These are phyloP conservation scores for Ogataea polymorpha DNA, from an alignment of 805 yeast genomes.

Conservation along the genomic window DNA sequence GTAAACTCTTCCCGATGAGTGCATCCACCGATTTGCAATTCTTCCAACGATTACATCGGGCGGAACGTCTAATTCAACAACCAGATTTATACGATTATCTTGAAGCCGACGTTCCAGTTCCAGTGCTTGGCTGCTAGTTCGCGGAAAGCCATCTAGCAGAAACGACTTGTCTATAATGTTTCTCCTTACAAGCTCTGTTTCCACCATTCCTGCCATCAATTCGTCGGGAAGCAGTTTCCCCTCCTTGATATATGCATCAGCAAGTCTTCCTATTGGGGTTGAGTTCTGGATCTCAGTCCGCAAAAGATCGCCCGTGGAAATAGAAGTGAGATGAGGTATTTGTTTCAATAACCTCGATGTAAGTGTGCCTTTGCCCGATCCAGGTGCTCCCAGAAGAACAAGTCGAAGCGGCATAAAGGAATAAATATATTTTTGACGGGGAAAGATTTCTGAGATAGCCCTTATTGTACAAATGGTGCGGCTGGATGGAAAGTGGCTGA, in stretches of 20 bases:
- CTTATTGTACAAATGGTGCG: not conserved
- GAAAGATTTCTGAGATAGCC: not conserved
- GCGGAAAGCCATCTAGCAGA: slow-evolving; percentile 90
- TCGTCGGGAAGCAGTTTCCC: slow-evolving; percentile 78
- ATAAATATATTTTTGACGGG: not conserved
- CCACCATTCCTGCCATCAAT: slow-evolving; percentile 58
- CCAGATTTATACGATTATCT: slow-evolving; percentile 53
- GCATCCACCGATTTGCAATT: slow-evolving; percentile 84
- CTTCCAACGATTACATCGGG: slow-evolving; percentile 75
- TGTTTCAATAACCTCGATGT: slow-evolving; percentile 59
- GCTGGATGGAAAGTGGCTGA: not conserved
- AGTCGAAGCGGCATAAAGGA: slow-evolving; percentile 51
- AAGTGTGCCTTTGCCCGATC: slow-evolving; percentile 92
- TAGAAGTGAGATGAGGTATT: slow-evolving; percentile 50
- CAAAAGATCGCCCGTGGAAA: slow-evolving; percentile 84
- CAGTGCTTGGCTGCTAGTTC: slow-evolving; percentile 72
- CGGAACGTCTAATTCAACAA: slow-evolving; percentile 88
- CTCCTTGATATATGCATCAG: slow-evolving; percentile 49
- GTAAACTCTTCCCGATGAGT: slow-evolving; percentile 85
- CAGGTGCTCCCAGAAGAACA: slow-evolving; percentile 88
- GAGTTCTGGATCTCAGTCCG: slow-evolving; percentile 59
- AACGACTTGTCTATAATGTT: slow-evolving; percentile 54
- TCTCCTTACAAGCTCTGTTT: slow-evolving; percentile 41
- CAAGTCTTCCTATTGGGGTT: slow-evolving; percentile 54
- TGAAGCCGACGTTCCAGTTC: slow-evolving; percentile 46